A percentile compares a stretch with the other conserved stretches of the same genome.
Evolutionary conservation across 805 yeast genomes (phyloP).

Genomic region (Ascoidea tarda): DNA sequence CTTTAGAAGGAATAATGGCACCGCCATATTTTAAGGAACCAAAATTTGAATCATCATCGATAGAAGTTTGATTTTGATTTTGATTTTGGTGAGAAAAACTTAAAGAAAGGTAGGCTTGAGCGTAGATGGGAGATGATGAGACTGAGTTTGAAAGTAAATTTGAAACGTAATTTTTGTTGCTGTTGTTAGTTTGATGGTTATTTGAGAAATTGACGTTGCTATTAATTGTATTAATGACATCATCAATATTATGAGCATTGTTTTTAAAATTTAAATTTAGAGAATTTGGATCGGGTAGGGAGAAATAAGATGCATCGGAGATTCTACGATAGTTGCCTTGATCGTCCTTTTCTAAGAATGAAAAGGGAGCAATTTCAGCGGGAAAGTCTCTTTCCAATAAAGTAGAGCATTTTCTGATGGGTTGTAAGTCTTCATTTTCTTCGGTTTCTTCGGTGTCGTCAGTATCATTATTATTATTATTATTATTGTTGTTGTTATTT

Average conservation of each 20-base stretch:
- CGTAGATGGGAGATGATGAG: no score
- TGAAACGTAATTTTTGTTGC: no score
- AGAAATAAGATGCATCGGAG: not conserved
- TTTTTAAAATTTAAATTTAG: no score
- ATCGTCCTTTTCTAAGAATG: slow-evolving; percentile 5
- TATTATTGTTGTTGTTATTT: not conserved
- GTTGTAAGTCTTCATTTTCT: not conserved
- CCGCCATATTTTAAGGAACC: slow-evolving; percentile 6
- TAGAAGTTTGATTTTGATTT: no score
- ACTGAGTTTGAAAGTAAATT: no score
- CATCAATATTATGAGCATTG: no score
- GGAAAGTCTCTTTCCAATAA: slow-evolving; percentile 11
- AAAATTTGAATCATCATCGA: no score
- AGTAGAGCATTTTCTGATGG: slow-evolving; percentile 2
- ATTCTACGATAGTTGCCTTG: not conserved
- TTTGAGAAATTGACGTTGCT: no score
- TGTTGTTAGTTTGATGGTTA: no score
- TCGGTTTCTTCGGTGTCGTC: not conserved
- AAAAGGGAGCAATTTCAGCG: slow-evolving; percentile 10
- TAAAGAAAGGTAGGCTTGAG: not conserved
- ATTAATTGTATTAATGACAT: no score
- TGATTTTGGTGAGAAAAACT: not conserved
- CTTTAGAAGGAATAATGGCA: slow-evolving; percentile 10
- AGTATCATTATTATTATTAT: not conserved
- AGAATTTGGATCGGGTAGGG: not conserved